Evolutionary conservation across 2,329 filamentous ascomycete genomes (phyloP), one percentile per base, ranked within the genome.

Genomic region (Xylariales sp.): DNA sequence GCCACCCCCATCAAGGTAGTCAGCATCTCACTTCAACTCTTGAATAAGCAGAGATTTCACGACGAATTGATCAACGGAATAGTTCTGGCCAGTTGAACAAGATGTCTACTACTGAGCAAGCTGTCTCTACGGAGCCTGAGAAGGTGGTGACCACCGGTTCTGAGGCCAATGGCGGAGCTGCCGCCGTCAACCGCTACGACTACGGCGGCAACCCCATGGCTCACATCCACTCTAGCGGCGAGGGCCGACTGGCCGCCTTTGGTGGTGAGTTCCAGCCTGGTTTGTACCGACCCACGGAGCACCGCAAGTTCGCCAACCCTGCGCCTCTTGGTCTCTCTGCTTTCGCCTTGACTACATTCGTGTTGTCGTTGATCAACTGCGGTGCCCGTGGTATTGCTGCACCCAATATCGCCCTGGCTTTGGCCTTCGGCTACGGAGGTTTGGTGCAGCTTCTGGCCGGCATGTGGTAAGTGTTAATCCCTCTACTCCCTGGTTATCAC

Each of bases 301-400:
- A 77, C 57, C 80, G 83, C 64, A 84, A 85, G 67, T 78, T 90
- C 60, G 86, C 76, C 67, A 90, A 90, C 65, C 86, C 86, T 5
- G 85, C 83, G 37, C 86, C 85, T 20, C 72, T 90, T 27, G 86
- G 87, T 46, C 77, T 91, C 33, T 77, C 70, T 44, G 86, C 83
- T 57, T 91, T 91, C 68, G 87, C 86, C 46, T 70, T 91, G 55
- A 91, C 86, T 38, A 91, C 86, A 11, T 91, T 91, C 59, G 78
- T 91, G 25, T 74, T 91, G 33, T 86, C 83, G 20, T 68, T 75
- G 51, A 71, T 91, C 65, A 91, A 91, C 67, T 70, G 88, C 61
- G 69, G 76, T 37, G 67, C 81, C 3, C 74, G 80, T 11, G 72
- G 70, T 40, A 67, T 89, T 39, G 61, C 62, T 2, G 59, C 57